These are phyloP conservation scores for Capsella rubella DNA, from an alignment of 441 rosid genomes.

Conservation along the genomic window DNA sequence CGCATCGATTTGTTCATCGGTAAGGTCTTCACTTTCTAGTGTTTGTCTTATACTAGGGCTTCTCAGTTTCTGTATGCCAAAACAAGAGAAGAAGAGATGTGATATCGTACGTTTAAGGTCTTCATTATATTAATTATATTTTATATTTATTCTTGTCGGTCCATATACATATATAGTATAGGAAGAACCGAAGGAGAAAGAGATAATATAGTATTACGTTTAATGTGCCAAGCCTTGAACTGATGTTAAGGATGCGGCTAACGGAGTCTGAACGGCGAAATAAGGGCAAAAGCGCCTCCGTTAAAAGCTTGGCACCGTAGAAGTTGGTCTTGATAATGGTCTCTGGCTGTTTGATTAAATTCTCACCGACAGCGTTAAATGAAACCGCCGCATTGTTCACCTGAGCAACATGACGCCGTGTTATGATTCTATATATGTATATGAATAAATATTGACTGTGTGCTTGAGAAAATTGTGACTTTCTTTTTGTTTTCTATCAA, in stretches of 20 bases:
- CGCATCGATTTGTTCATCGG: constrained; percentile 55
- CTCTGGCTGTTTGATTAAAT: constrained; percentile 74
- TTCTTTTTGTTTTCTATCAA: not conserved
- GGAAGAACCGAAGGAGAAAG: too few relatives aligned
- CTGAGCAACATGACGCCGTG: constrained; percentile 41
- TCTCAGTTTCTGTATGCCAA: constrained; percentile 66
- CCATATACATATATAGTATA: too few relatives aligned
- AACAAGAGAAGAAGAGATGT: too few relatives aligned
- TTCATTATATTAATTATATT: too few relatives aligned
- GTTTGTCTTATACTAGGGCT: constrained; percentile 56
- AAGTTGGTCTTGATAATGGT: constrained; percentile 73
- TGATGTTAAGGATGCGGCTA: constrained; percentile 73
- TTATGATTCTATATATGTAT: not conserved
- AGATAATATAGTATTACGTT: constrained; percentile 49
- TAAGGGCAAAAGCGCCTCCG: constrained; percentile 67
- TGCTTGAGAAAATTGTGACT: not conserved
- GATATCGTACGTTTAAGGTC: too few relatives aligned
- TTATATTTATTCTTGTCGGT: too few relatives aligned
- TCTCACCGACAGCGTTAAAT: constrained; percentile 66
- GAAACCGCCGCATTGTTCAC: constrained; percentile 89
- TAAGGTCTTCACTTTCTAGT: constrained; percentile 52
- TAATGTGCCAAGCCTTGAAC: constrained; percentile 82
- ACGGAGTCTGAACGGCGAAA: constrained; percentile 61
- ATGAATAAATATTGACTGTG: too few relatives aligned
- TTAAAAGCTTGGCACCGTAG: constrained; percentile 68